Base-by-base conservation (phyloP, 2,329 filamentous ascomycete genomes). In the Arthrobotrys conoides region DNA sequence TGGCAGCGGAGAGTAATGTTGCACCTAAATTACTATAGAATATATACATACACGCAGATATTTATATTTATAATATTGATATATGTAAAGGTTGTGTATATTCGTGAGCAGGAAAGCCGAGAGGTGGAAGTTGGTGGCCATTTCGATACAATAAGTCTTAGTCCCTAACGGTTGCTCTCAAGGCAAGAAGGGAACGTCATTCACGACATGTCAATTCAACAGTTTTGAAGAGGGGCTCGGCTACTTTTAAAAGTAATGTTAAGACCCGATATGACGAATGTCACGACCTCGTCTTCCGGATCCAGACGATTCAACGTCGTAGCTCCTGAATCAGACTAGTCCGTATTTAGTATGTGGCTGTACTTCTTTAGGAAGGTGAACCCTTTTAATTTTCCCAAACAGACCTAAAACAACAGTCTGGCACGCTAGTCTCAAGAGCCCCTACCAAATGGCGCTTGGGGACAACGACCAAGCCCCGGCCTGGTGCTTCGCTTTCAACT, bases 181-280 rank as follows among this genome's bases (percentile, higher is more conserved):
- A 53, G 49, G 24, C 51, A 55, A n/a, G 24, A 18, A 24, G 33
- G 33, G 27, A 18, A 55, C 51, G 51, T 55, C 51, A 55, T 55
- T 18, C 14, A 30, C 2, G 27, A 2, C 8, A 4, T 30, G 27
- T 6, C 27, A 30, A 30, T 30, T 3, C 8, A 8, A 16, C 16
- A 2, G 18, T 51, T n/a, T 24, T 14, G 48, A 22, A 8, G 46
- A n/a, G 48, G 48, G 48, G 22, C 1, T 51, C 48, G 48, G 48
- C 14, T 12, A 55, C 51, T 30, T 24, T 16, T 9, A 33, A n/a
- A 55, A 14, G n/a, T 4, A 46, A 20, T 18, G 12, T 55, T 18
- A 33, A 18, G 22, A 30, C 49, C n/a, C 14, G 24, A 1, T 22
- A 38, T 59, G 53, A 59, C 30, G 53, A 59, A 55, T 46, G 5